Conservation (phyloP, 225 moss, liverwort and hornwort genomes). For the Neckera pumila region DNA sequence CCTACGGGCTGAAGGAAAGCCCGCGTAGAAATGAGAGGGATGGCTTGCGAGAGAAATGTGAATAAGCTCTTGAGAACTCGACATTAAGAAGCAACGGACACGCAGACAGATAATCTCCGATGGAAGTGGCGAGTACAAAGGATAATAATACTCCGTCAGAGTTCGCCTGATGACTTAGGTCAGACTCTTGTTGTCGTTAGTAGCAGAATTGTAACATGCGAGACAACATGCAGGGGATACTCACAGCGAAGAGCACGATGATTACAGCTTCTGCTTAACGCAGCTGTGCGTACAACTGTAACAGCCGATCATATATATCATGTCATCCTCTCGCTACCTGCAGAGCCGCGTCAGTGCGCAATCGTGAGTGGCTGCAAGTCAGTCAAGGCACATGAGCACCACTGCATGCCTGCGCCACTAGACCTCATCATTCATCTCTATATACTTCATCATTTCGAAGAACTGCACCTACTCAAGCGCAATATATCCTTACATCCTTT, state of each 20-base stretch:
- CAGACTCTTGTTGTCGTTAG: not conserved
- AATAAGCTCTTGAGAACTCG: not conserved
- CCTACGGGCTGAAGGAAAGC: not conserved
- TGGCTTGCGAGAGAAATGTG: not conserved
- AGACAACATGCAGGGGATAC: not conserved
- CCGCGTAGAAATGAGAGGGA: not conserved
- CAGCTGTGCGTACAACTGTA: not conserved
- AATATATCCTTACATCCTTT: not conserved
- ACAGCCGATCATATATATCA: not conserved
- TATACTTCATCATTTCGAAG: not conserved
- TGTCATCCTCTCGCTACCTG: not conserved
- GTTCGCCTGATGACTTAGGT: not conserved
- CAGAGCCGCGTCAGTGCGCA: not conserved
- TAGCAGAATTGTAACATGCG: slow-evolving; percentile 3
- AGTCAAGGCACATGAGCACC: slow-evolving; percentile 21
- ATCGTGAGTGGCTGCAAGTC: slow-evolving; percentile 1
- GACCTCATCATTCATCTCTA: not conserved
- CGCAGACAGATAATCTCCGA: not conserved
- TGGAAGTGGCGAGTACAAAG: not conserved
- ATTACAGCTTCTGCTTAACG: not conserved
- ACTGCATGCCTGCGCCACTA: not conserved
- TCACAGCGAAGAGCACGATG: not conserved
- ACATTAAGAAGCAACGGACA: not conserved
- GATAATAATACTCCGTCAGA: not conserved
- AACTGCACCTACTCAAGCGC: not conserved